Percentiles rank a stretch among this genome's conserved stretches.
Conservation (phyloP, 2,329 filamentous ascomycete genomes). For the Tolypocladium inflatum region DNA sequence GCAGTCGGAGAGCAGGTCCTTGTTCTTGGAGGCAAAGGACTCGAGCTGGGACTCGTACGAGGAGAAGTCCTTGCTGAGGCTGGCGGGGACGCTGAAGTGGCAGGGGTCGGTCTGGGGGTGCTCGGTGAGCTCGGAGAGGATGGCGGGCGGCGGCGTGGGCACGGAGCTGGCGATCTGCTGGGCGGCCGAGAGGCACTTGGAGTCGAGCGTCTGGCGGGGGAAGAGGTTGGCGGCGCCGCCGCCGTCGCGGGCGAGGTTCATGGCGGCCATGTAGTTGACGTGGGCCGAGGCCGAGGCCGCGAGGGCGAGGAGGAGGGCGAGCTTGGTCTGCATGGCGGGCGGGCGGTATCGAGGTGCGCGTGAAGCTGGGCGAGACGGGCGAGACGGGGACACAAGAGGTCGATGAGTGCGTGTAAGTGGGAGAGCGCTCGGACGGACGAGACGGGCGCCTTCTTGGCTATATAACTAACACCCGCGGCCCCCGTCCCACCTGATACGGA, state of each 20-base stretch:
- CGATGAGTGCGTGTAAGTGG: too few species aligned
- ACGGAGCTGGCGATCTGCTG: constrained; percentile 13
- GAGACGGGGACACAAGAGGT: too few species aligned
- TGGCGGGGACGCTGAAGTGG: constrained; percentile 18
- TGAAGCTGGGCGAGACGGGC: too few species aligned
- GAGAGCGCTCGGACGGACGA: too few species aligned
- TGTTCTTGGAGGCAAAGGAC: constrained; percentile 20
- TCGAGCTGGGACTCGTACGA: constrained; percentile 19
- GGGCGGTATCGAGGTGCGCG: neutral
- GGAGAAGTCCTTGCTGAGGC: constrained; percentile 19
- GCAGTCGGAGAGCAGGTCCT: constrained; percentile 18
- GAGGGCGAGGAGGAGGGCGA: constrained; percentile 16
- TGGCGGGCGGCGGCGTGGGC: constrained; percentile 19
- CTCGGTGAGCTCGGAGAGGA: constrained; percentile 14
- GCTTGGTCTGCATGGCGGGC: constrained; percentile 17
- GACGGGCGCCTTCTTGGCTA: neutral
- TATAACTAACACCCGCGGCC: neutral
- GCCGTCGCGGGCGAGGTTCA: constrained; percentile 15
- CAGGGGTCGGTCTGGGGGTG: constrained; percentile 21
- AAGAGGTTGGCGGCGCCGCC: constrained; percentile 8
- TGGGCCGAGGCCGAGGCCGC: constrained; percentile 14
- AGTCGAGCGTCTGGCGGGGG: constrained; percentile 13
- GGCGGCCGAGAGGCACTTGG: constrained; percentile 14
- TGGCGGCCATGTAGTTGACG: constrained; percentile 15
- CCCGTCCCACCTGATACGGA: neutral